phyloP scores from a whole-genome alignment of 805 yeast genomes.

The Wickerhamiella kurtzmanii region DNA sequence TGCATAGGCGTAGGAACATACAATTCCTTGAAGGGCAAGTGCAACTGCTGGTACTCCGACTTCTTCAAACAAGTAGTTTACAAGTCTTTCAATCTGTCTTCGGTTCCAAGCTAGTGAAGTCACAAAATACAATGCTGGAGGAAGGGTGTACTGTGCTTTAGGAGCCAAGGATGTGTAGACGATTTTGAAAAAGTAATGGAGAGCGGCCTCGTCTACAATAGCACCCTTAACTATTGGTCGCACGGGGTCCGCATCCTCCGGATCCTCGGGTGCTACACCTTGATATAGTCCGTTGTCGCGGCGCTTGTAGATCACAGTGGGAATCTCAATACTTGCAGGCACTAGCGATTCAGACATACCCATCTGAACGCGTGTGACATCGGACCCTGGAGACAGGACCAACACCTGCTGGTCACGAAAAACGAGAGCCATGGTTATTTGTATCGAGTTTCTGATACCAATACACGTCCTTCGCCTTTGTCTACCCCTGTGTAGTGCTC shows the following conservation, averaged over 20 bases:
- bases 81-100: constrained; percentile 48
- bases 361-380: constrained; percentile 57
- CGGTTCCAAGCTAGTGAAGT: constrained; percentile 61
- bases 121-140: constrained; percentile 53
- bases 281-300: constrained; percentile 14
- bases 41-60: constrained; percentile 62
- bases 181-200: constrained; percentile 45
- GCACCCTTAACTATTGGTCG: constrained; percentile 53
- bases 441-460: background rate
- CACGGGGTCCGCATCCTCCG: constrained; percentile 33
- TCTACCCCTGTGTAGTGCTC: too few species aligned
- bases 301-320: constrained; percentile 54
- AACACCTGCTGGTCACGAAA: constrained; percentile 30
- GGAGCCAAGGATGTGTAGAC: constrained; percentile 36
- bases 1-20: constrained; percentile 55
- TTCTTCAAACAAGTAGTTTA: constrained; percentile 62
- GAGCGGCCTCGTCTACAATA: constrained; percentile 56
- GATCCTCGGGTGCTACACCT: constrained; percentile 26
- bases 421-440: constrained; percentile 17
- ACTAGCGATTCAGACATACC: constrained; percentile 62
- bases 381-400: constrained; percentile 70
- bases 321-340: constrained; percentile 63
- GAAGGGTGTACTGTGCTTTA: constrained; percentile 26
- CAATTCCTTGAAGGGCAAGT: constrained; percentile 52
- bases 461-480: too few species aligned